A percentile compares a stretch with the other conserved stretches of the same genome.
phyloP scores from a whole-genome alignment of 352 stramenopile species.

The Peronospora belbahrii region DNA sequence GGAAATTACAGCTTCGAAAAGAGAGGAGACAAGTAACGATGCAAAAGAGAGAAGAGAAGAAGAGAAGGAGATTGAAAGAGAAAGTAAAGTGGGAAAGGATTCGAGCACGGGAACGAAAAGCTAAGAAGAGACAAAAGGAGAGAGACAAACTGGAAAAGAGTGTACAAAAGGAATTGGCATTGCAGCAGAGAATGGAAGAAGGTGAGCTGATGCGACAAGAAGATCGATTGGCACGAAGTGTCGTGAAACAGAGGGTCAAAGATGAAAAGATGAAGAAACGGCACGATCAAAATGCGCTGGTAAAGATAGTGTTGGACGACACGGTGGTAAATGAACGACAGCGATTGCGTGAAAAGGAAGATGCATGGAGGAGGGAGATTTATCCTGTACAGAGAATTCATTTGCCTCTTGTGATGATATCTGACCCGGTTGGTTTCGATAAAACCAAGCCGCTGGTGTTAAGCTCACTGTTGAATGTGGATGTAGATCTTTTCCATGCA shows the following conservation, averaged over 20 bases:
- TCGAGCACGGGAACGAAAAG: neutral
- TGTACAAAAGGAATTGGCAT: conserved; percentile 4
- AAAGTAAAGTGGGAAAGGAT: neutral
- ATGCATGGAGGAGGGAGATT: neutral
- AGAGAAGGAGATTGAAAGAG: conserved; percentile 2
- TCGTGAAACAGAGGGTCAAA: neutral
- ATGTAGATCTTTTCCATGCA: conserved; percentile 36
- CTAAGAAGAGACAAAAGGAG: neutral
- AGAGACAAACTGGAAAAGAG: neutral
- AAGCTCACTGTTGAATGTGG: conserved; percentile 25
- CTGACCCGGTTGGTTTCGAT: neutral
- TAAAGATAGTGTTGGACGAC: neutral
- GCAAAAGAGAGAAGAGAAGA: conserved; percentile 11
- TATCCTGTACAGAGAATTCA: conserved; percentile 11
- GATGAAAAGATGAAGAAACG: neutral
- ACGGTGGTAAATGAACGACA: neutral
- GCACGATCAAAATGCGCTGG: neutral
- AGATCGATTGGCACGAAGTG: conserved; percentile 3
- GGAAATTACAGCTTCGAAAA: conserved; percentile 6
- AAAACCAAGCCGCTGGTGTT: conserved; percentile 2
- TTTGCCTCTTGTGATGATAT: conserved; percentile 18
- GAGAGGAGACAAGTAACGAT: neutral
- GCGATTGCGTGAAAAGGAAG: neutral
- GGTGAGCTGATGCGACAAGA: conserved; percentile 7
- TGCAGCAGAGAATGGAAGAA: conserved; percentile 10